These are phyloP conservation scores for Phytopythium cucurbitacearum DNA, from an alignment of 352 stramenopile species.

Conservation along the genomic window DNA sequence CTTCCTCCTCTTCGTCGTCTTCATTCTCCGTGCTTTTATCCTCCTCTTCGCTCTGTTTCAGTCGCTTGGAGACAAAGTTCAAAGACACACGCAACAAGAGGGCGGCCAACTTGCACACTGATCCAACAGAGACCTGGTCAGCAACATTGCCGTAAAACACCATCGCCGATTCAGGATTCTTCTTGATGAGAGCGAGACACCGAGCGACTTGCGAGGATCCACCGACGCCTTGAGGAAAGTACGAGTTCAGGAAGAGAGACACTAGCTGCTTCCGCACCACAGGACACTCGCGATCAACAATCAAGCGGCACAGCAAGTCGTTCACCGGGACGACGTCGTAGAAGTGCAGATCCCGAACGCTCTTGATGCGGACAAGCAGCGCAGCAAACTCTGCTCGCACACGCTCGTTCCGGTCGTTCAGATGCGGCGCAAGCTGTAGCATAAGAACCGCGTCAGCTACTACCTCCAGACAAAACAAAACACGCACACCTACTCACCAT, in stretches of 20 bases:
- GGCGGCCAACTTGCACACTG: slow-evolving; percentile 76
- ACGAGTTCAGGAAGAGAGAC: slow-evolving; percentile 83
- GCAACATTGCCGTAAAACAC: slow-evolving; percentile 81
- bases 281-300: slow-evolving; percentile 53
- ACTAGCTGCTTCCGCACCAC: slow-evolving; percentile 73
- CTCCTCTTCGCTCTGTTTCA: slow-evolving; percentile 37
- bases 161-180: slow-evolving; percentile 75
- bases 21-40: slow-evolving; percentile 19
- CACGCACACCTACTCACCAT: slow-evolving; percentile 40
- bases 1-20: slow-evolving; percentile 48
- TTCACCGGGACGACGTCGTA: slow-evolving; percentile 84
- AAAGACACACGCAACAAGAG: slow-evolving; percentile 71
- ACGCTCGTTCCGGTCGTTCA: slow-evolving; percentile 83
- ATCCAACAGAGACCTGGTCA: slow-evolving; percentile 70
- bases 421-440: slow-evolving; percentile 59
- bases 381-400: slow-evolving; percentile 75
- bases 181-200: slow-evolving; percentile 73
- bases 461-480: not conserved
- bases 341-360: slow-evolving; percentile 83
- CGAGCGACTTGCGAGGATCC: slow-evolving; percentile 80
- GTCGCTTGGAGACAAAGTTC: slow-evolving; percentile 68
- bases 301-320: slow-evolving; percentile 66
- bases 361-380: slow-evolving; percentile 84
- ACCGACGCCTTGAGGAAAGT: slow-evolving; percentile 79
- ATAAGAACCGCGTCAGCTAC: slow-evolving; percentile 1